phyloP scores from a whole-genome alignment of 805 yeast genomes.

The Zygoascus flipseniorum region DNA sequence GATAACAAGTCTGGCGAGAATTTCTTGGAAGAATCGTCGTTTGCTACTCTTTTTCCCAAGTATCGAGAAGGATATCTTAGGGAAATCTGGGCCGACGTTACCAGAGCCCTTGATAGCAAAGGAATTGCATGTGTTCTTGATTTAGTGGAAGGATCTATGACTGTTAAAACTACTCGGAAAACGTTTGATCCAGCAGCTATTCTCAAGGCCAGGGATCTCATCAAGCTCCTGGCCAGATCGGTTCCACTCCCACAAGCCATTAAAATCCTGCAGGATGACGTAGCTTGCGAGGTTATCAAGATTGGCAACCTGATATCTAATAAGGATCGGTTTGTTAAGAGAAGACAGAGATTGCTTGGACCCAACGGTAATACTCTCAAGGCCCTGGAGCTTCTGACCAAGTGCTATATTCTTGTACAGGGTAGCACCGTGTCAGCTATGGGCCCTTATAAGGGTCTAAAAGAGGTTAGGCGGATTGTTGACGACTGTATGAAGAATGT shows the following conservation, averaged over 20 bases:
- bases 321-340: constrained; percentile 87
- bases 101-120: constrained; percentile 59
- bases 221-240: constrained; percentile 86
- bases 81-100: constrained; percentile 89
- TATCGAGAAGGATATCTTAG: constrained; percentile 87
- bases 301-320: constrained; percentile 83
- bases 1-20: constrained; percentile 82
- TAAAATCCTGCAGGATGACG: constrained; percentile 81
- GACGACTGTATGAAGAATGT: constrained; percentile 96
- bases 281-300: constrained; percentile 93
- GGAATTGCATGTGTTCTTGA: constrained; percentile 79
- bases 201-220: constrained; percentile 88
- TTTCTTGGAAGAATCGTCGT: constrained; percentile 92
- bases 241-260: constrained; percentile 97
- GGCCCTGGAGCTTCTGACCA: constrained; percentile 90
- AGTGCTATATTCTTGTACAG: constrained; percentile 91
- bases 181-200: constrained; percentile 93
- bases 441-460: constrained; percentile 93
- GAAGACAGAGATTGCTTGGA: constrained; percentile 94
- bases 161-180: constrained; percentile 90
- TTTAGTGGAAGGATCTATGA: constrained; percentile 94
- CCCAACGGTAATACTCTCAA: constrained; percentile 95
- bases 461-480: constrained; percentile 85
- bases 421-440: constrained; percentile 95
- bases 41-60: constrained; percentile 92